phyloP scores from a whole-genome alignment of 345 rosid species.

The Isatis tinctoria region DNA sequence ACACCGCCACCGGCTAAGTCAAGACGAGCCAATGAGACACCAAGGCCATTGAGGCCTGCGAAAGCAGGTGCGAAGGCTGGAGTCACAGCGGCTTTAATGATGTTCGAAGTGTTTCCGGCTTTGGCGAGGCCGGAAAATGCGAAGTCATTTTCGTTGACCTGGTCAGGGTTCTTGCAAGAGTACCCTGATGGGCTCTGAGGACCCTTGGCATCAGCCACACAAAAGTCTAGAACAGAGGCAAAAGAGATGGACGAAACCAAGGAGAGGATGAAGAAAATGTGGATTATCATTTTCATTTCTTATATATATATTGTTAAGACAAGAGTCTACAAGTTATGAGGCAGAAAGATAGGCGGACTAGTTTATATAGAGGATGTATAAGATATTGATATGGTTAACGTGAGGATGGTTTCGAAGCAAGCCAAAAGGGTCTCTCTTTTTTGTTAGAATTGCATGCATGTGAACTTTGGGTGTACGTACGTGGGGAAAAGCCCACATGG shows the following conservation, averaged over 20 bases:
- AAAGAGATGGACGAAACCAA: constrained; percentile 44
- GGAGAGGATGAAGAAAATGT: constrained; percentile 38
- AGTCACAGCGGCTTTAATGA: constrained; percentile 78
- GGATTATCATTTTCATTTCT: constrained; percentile 38
- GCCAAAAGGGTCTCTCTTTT: neutral
- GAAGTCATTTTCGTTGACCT: constrained; percentile 60
- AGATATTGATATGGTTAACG: constrained; percentile 30
- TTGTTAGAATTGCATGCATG: constrained; percentile 34
- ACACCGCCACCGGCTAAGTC: constrained; percentile 74
- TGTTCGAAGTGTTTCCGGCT: constrained; percentile 57
- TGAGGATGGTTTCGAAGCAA: constrained; percentile 32
- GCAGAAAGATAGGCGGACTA: neutral
- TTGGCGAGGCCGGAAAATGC: constrained; percentile 53
- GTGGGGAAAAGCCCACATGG: constrained; percentile 29
- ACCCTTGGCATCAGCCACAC: constrained; percentile 54
- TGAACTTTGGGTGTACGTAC: constrained; percentile 34
- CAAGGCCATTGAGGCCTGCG: constrained; percentile 73
- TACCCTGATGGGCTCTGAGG: constrained; percentile 69
- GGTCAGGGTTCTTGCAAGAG: constrained; percentile 52
- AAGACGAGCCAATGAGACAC: constrained; percentile 65
- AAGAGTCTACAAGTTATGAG: constrained; percentile 17
- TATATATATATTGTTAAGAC: neutral
- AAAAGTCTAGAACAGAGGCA: constrained; percentile 67
- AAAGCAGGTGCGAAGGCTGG: constrained; percentile 57
- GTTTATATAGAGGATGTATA: constrained; percentile 19